Evolutionary conservation across 176 grass and related monocot genomes (phyloP).

Genomic region (Zea luxurians): DNA sequence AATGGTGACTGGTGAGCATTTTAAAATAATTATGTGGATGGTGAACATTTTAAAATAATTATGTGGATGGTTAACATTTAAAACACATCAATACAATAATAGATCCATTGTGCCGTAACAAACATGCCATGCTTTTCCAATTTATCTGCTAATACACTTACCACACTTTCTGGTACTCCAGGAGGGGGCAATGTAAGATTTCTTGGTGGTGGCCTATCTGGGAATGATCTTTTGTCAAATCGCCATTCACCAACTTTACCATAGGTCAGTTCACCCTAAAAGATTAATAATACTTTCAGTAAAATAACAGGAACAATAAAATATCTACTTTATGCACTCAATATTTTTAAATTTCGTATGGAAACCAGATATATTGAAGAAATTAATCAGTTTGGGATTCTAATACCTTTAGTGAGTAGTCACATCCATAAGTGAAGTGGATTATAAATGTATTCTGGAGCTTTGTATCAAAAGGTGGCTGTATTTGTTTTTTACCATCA

Average conservation of each 20-base stretch:
- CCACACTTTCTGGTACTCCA: conserved; percentile 98
- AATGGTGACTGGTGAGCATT: not conserved
- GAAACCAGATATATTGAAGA: conserved; percentile 16
- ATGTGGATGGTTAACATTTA: not conserved
- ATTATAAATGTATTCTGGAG: conserved; percentile 65
- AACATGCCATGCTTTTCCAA: not conserved
- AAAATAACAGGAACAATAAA: not conserved
- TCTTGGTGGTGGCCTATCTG: conserved; percentile 64
- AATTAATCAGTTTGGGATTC: not conserved
- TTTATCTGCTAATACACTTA: conserved; percentile 45
- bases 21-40: not conserved
- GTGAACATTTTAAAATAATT: not conserved
- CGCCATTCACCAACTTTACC: conserved; percentile 82
- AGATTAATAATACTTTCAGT: conserved; percentile 18
- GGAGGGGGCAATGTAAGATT: conserved; percentile 85
- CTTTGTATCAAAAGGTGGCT: conserved; percentile 58
- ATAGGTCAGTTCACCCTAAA: conserved; percentile 78
- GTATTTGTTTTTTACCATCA: conserved; percentile 18
- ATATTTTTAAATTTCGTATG: not conserved
- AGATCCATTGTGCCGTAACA: not conserved
- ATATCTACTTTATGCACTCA: not conserved
- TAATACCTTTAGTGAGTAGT: conserved; percentile 85
- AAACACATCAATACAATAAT: not conserved
- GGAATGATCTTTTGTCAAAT: conserved; percentile 83
- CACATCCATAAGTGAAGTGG: conserved; percentile 87